Conservation (phyloP, 2,329 filamentous ascomycete species). For the Ophiognomonia clavigignenti-juglandacearum region DNA sequence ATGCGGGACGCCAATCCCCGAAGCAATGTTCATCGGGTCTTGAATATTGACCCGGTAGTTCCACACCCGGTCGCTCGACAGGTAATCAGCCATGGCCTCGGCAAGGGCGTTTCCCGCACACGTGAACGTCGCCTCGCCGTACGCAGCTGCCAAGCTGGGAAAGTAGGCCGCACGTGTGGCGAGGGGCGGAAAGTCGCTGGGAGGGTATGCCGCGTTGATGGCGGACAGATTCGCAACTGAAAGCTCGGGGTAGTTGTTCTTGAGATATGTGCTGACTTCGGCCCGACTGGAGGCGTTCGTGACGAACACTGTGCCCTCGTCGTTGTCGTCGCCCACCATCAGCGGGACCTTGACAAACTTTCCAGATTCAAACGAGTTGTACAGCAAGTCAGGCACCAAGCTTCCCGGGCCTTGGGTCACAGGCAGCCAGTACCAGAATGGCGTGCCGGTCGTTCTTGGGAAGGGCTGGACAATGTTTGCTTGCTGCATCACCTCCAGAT, state of each 20-base stretch:
- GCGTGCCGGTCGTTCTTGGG: slow-evolving; percentile 25
- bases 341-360: slow-evolving; percentile 49
- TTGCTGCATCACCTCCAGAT: slow-evolving; percentile 30
- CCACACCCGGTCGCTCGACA: slow-evolving; percentile 33
- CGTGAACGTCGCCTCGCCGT: slow-evolving; percentile 41
- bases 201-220: slow-evolving; percentile 35
- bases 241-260: slow-evolving; percentile 42
- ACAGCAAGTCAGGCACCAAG: slow-evolving; percentile 37
- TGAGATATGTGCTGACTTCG: slow-evolving; percentile 34
- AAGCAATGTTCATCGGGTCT: slow-evolving; percentile 29
- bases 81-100: slow-evolving; percentile 44
- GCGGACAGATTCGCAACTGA: slow-evolving; percentile 26
- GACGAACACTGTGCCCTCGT: slow-evolving; percentile 45
- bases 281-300: slow-evolving; percentile 28
- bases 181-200: slow-evolving; percentile 21
- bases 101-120: slow-evolving; percentile 39
- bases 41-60: slow-evolving; percentile 45
- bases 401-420: slow-evolving; percentile 39
- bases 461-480: slow-evolving; percentile 36
- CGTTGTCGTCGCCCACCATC: slow-evolving; percentile 40
- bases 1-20: slow-evolving; percentile 43
- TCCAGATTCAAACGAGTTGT: slow-evolving; percentile 36
- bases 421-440: slow-evolving; percentile 47
- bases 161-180: slow-evolving; percentile 39
- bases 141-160: slow-evolving; percentile 34